Evolutionary conservation across 73 alveolate genomes (phyloP).

Genomic region (Paramecium sonneborni): DNA sequence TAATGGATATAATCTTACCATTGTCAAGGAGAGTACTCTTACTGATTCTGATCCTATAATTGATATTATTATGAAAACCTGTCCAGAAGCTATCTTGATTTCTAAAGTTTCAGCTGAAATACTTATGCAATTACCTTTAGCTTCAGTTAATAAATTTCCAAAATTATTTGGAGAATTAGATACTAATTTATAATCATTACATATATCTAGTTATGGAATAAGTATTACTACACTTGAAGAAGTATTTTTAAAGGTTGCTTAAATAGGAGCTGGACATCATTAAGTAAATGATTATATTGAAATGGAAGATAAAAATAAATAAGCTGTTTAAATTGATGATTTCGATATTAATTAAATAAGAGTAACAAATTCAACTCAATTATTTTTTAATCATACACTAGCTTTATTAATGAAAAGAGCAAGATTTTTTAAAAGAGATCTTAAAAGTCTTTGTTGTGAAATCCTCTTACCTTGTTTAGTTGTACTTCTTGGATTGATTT

Average conservation of each 20-base stretch:
- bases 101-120: slow-evolving; percentile 79
- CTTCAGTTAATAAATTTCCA: slow-evolving; percentile 60
- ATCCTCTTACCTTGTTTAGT: slow-evolving; percentile 86
- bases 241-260: slow-evolving; percentile 93
- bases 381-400: slow-evolving; percentile 75
- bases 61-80: slow-evolving; percentile 48
- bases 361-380: slow-evolving; percentile 23
- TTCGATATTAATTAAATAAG: slow-evolving; percentile 61
- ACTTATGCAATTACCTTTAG: slow-evolving; percentile 68
- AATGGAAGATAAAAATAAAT: background rate
- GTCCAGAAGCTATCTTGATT: slow-evolving; percentile 64
- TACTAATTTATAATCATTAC: slow-evolving; percentile 59
- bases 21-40: slow-evolving; percentile 65
- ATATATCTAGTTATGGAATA: slow-evolving; percentile 75
- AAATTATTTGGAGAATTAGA: slow-evolving; percentile 74
- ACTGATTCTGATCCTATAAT: slow-evolving; percentile 60
- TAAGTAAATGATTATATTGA: background rate
- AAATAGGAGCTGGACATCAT: slow-evolving; percentile 54
- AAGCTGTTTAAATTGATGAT: slow-evolving; percentile 15
- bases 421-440: slow-evolving; percentile 79
- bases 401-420: slow-evolving; percentile 86
- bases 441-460: slow-evolving; percentile 85
- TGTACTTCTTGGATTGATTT: slow-evolving; percentile 84
- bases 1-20: slow-evolving; percentile 77
- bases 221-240: slow-evolving; percentile 97